Evolutionary conservation across 2,329 filamentous ascomycete genomes (phyloP).

Genomic region (Exophiala lecanii-corni): DNA sequence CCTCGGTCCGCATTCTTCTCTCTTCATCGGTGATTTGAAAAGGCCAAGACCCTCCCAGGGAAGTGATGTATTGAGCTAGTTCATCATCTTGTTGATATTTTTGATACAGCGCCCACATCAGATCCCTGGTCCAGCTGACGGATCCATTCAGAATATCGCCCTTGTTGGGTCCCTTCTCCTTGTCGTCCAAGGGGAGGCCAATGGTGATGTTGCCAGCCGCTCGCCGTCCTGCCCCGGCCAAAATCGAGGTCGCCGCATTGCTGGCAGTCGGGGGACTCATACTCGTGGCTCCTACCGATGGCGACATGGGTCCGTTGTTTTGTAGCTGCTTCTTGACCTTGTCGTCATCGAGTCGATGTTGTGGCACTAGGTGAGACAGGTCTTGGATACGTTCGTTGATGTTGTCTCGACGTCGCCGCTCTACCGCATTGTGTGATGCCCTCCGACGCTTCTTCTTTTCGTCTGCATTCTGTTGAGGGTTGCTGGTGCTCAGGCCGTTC

Average conservation of each 20-base stretch:
- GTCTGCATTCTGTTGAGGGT: conserved; percentile 78
- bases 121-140: conserved; percentile 92
- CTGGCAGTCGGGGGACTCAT: conserved; percentile 58
- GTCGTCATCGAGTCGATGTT: conserved; percentile 91
- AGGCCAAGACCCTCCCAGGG: conserved; percentile 69
- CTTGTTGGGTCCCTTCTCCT: conserved; percentile 98
- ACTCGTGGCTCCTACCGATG: conserved; percentile 67
- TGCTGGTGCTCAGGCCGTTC: conserved; percentile 44
- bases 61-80: conserved; percentile 68
- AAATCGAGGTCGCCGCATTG: conserved; percentile 69
- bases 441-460: conserved; percentile 86
- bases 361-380: conserved; percentile 84
- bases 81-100: conserved; percentile 88
- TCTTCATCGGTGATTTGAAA: conserved; percentile 88
- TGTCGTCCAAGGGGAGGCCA: conserved; percentile 88
- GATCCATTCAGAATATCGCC: conserved; percentile 96
- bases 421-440: conserved; percentile 94
- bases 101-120: conserved; percentile 93
- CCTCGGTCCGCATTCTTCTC: conserved; percentile 89
- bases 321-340: conserved; percentile 93
- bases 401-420: conserved; percentile 90
- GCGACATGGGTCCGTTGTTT: conserved; percentile 85
- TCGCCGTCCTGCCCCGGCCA: conserved; percentile 78
- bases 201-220: conserved; percentile 83
- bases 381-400: conserved; percentile 99